Evolutionary conservation across 2,329 filamentous ascomycete species (phyloP), one percentile per base, ranked within the genome.

Genomic region (Sporothrix brasiliensis): DNA sequence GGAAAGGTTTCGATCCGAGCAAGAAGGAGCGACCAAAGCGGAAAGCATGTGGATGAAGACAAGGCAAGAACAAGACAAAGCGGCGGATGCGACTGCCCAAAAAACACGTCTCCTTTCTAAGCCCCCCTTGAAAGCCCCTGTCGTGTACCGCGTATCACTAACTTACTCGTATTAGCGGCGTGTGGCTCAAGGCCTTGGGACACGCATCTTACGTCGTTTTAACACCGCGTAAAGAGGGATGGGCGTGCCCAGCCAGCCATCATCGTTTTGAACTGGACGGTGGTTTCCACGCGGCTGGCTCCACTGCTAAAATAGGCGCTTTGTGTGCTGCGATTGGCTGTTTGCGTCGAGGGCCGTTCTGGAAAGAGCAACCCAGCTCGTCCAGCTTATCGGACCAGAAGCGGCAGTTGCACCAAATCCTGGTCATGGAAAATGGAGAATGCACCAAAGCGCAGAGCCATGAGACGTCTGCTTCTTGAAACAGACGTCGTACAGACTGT

Each of bases 101-200:
- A 72, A 73, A 73, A 73, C 71, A 73, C 72, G 72, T 73, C 72
- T 67, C 71, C 71, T 67, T 71, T 73, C 52, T 24, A n/a, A 44
- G 27, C 24, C 68, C 58, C 47, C 49, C 34, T 67, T n/a, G 41
- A 4, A 24, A n/a, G 34, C 44, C 61, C 63, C 49, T 52, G 44
- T 7, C 27, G 61, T 69, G 50, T 54, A 71, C 53, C 71, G 66
- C 70, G 70, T 21, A 67, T 58, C 67, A 52, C 70, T 67, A 70
- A 65, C 65, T 63, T 53, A 34, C 68, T 69, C 56, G 34, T 44
- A 24, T 61, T 39, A 7, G 16, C 24, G 53, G 27, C 53, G 27
- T 27, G 52, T 54, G 52, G 52, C 16, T 54, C 52, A 11, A 30
- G 53, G 27, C 16, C 1, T 61, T 9, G 19, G 39, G 19, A 9